These are phyloP conservation scores for Galerina sulciceps DNA, from an alignment of 768 basidiomycete genomes.

Conservation along the genomic window DNA sequence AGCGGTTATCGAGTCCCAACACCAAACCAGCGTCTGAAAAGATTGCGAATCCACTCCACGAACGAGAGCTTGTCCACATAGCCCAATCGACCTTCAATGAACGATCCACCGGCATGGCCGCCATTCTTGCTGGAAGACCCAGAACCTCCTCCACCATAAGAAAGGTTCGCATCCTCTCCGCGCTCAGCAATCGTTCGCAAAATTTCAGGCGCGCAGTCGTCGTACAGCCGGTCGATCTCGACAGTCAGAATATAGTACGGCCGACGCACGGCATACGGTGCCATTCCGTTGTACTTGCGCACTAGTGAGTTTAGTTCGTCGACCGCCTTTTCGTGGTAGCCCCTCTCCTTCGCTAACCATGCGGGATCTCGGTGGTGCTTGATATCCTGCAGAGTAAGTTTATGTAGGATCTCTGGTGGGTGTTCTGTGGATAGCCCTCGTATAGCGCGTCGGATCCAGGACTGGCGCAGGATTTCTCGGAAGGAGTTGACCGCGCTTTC, in stretches of 20 bases:
- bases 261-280: conserved; percentile 78
- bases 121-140: background rate
- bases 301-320: conserved; percentile 76
- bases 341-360: conserved; percentile 71
- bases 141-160: conserved; percentile 2
- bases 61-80: background rate
- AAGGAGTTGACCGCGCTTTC: conserved; percentile 66
- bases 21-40: conserved; percentile 13
- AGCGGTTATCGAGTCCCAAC: background rate
- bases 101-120: background rate
- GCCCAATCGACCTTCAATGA: background rate
- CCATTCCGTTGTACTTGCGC: conserved; percentile 78
- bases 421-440: conserved; percentile 58
- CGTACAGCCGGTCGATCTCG: conserved; percentile 63
- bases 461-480: conserved; percentile 62
- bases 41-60: conserved; percentile 8
- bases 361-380: conserved; percentile 58
- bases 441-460: conserved; percentile 78
- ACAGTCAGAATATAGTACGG: conserved; percentile 56
- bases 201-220: conserved; percentile 57
- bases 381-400: conserved; percentile 38
- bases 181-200: conserved; percentile 31
- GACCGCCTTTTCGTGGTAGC: conserved; percentile 72
- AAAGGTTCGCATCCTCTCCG: background rate
- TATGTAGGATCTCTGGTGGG: conserved; percentile 41